Percentiles rank a stretch among this genome's conserved stretches.
Conservation (phyloP, 169 alveolate genomes). For the Plasmodium knowlesi region DNA sequence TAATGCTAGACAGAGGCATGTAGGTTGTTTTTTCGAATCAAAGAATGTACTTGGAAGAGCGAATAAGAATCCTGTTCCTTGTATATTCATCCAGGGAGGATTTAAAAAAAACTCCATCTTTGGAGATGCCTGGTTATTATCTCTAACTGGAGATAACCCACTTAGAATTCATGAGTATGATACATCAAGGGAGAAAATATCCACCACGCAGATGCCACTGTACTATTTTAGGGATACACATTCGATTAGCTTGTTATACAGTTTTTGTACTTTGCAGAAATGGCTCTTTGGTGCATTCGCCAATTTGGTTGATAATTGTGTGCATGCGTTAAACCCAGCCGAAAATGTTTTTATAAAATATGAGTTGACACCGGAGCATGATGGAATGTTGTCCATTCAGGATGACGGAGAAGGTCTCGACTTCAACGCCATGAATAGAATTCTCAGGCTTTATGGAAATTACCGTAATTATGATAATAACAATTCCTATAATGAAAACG, state of each 20-base stretch:
- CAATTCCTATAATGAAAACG: not conserved
- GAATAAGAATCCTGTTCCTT: constrained; percentile 85
- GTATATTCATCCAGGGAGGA: constrained; percentile 88
- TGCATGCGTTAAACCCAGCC: constrained; percentile 79
- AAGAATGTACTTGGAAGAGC: constrained; percentile 82
- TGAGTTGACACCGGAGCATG: constrained; percentile 85
- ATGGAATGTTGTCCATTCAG: constrained; percentile 83
- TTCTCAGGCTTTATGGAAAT: constrained; percentile 87
- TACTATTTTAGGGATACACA: constrained; percentile 87
- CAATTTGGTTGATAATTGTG: constrained; percentile 85
- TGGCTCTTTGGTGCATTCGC: constrained; percentile 92
- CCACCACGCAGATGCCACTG: constrained; percentile 80
- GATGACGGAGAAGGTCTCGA: constrained; percentile 89
- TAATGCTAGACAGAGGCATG: constrained; percentile 86
- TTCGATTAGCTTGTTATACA: constrained; percentile 85
- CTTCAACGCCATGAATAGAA: constrained; percentile 83
- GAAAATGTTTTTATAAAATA: constrained; percentile 80
- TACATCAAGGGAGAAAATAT: constrained; percentile 72
- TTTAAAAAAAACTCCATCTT: constrained; percentile 82
- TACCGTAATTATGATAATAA: constrained; percentile 44
- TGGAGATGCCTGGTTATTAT: constrained; percentile 86
- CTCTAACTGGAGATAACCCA: constrained; percentile 87
- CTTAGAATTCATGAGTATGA: constrained; percentile 74
- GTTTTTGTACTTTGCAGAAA: constrained; percentile 84
- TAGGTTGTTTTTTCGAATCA: constrained; percentile 87